phyloP scores from a whole-genome alignment of 208 protist species.

The Herpetomonas muscarum region DNA sequence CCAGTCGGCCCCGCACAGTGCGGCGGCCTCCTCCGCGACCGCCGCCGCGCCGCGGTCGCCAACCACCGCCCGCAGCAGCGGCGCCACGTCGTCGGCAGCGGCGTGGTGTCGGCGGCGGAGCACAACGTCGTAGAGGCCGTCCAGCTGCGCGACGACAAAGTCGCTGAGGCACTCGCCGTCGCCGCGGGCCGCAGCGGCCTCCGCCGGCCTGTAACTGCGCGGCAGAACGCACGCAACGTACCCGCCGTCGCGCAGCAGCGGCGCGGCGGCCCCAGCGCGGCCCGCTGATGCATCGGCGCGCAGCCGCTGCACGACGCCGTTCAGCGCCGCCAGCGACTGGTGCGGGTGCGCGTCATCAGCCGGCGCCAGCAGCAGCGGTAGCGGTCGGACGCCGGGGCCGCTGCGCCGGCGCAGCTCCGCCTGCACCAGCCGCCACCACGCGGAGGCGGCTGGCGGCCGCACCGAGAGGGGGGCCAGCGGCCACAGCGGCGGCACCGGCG shows the following conservation, averaged over 20 bases:
- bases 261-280: conserved; percentile 1
- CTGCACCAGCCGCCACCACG: neutral
- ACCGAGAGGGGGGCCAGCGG: conserved; percentile 8
- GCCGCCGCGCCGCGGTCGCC: conserved; percentile 4
- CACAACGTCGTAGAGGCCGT: conserved; percentile 62
- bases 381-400: neutral
- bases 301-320: conserved; percentile 25
- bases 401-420: neutral
- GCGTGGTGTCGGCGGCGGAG: conserved; percentile 31
- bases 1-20: conserved; percentile 3
- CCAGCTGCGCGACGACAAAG: conserved; percentile 36
- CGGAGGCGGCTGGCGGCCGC: neutral
- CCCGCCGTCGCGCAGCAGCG: conserved; percentile 24
- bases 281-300: conserved; percentile 1
- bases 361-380: neutral
- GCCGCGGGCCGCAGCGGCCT: conserved; percentile 6
- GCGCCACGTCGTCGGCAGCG: neutral
- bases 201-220: conserved; percentile 26
- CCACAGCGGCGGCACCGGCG: conserved; percentile 17
- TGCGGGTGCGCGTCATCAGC: conserved; percentile 15
- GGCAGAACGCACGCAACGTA: conserved; percentile 64
- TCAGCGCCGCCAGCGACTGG: conserved; percentile 11
- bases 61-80: conserved; percentile 9
- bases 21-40: neutral
- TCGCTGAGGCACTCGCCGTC: conserved; percentile 20